A percentile compares a stretch with the other conserved stretches of the same genome.
phyloP scores from a whole-genome alignment of 139 green algal genomes.

The Ettlia oleoabundans region DNA sequence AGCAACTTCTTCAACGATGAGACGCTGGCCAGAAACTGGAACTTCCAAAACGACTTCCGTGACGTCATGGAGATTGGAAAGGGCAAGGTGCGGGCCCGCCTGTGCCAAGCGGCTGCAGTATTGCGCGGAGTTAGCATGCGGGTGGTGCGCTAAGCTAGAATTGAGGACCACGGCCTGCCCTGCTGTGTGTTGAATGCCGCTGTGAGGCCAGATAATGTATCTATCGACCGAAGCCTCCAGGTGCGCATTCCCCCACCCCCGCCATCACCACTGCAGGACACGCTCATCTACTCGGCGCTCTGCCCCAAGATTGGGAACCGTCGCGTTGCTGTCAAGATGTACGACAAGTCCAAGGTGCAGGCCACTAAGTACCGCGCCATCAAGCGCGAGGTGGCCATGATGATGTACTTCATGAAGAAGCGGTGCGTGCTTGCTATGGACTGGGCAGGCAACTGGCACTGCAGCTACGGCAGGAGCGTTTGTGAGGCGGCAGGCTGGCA shows the following conservation, averaged over 20 bases:
- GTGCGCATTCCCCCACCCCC: too few species aligned
- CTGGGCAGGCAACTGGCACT: too few species aligned
- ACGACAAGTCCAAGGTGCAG: slow-evolving; percentile 56
- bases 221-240: too few species aligned
- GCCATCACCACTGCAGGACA: slow-evolving; percentile 52
- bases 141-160: not conserved
- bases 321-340: slow-evolving; percentile 65
- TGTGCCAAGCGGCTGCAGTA: not conserved
- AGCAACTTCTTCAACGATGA: slow-evolving; percentile 19
- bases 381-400: slow-evolving; percentile 75
- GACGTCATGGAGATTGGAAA: slow-evolving; percentile 61
- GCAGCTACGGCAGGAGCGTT: too few species aligned
- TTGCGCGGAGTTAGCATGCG: too few species aligned
- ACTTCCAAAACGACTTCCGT: slow-evolving; percentile 38
- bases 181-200: too few species aligned
- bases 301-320: slow-evolving; percentile 51
- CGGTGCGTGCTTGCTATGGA: slow-evolving; percentile 36
- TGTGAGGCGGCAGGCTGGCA: too few species aligned
- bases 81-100: slow-evolving; percentile 48
- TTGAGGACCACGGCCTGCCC: not conserved
- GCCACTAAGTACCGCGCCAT: slow-evolving; percentile 67
- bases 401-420: slow-evolving; percentile 67
- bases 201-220: too few species aligned
- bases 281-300: slow-evolving; percentile 57
- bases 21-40: not conserved